These are phyloP conservation scores for Naganishia antarctica DNA, from an alignment of 768 basidiomycete species.

Conservation along the genomic window DNA sequence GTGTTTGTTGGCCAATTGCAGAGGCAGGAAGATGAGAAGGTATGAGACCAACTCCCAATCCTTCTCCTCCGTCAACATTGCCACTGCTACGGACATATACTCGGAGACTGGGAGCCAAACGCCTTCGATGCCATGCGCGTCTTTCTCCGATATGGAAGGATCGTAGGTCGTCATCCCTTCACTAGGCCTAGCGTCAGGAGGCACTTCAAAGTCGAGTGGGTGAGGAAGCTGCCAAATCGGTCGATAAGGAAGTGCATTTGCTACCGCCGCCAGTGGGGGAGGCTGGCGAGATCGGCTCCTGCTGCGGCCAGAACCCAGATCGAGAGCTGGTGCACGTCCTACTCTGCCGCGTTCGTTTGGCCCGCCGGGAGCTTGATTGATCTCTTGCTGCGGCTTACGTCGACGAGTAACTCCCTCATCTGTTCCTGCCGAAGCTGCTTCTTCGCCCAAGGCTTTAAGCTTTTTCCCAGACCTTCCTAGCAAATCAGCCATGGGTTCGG, in stretches of 20 bases:
- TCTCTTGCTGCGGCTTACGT: conserved; percentile 1
- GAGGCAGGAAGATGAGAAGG: conserved; percentile 80
- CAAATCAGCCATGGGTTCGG: conserved; percentile 45
- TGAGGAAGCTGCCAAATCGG: conserved; percentile 54
- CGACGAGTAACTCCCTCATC: conserved; percentile 24
- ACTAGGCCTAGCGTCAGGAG: conserved; percentile 55
- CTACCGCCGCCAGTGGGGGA: conserved; percentile 16
- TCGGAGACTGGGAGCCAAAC: conserved; percentile 64
- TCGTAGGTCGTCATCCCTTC: conserved; percentile 51
- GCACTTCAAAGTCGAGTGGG: conserved; percentile 39
- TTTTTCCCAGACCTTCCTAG: conserved; percentile 25
- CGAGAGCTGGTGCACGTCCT: neutral
- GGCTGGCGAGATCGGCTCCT: conserved; percentile 45
- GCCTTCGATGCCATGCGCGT: conserved; percentile 37
- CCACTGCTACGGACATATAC: conserved; percentile 63
- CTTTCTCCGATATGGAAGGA: conserved; percentile 37
- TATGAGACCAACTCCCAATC: conserved; percentile 95
- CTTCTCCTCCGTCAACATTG: conserved; percentile 66
- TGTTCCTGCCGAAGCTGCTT: conserved; percentile 2
- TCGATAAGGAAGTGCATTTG: conserved; percentile 51
- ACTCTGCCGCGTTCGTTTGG: conserved; percentile 36
- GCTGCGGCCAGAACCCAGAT: conserved; percentile 36
- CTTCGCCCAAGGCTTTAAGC: conserved; percentile 13
- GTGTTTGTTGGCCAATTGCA: conserved; percentile 90
- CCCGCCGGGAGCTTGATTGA: neutral